Evolutionary conservation across 345 rosid genomes (phyloP).

Genomic region (Salix caprea): DNA sequence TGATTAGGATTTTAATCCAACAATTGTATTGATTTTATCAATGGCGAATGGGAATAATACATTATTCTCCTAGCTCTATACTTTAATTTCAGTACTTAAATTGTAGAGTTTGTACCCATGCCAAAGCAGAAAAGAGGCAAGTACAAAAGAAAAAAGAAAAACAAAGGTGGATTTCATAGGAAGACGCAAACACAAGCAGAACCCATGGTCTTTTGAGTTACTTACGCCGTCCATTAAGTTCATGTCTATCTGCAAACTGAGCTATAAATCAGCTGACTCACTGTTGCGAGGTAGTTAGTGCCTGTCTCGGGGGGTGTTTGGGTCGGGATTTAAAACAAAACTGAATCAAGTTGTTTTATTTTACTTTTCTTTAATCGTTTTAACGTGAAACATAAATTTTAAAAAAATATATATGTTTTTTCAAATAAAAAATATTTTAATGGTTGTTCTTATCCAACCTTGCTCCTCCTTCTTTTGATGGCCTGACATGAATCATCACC

Average conservation of each 20-base stretch:
- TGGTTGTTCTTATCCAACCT: constrained; percentile 31
- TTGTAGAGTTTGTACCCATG: neutral
- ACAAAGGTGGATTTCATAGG: neutral
- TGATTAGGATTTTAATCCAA: too few species aligned
- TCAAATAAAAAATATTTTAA: too few species aligned
- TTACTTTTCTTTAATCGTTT: too few species aligned
- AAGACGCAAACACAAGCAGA: neutral
- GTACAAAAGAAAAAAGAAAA: too few species aligned
- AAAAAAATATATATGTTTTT: too few species aligned
- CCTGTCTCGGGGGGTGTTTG: neutral
- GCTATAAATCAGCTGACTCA: neutral
- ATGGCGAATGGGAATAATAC: too few species aligned
- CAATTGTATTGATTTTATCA: too few species aligned
- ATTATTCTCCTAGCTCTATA: too few species aligned
- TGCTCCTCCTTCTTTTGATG: constrained; percentile 16
- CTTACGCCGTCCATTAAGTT: neutral
- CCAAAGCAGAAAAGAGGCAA: neutral
- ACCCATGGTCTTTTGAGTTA: neutral
- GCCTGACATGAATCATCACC: neutral
- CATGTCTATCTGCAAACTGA: too few species aligned
- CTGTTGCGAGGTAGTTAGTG: constrained; percentile 4
- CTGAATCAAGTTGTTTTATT: too few species aligned
- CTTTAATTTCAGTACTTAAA: neutral
- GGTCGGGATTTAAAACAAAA: too few species aligned
- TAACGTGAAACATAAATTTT: too few species aligned